Percentiles rank a stretch among this genome's conserved stretches.
Conservation (phyloP, 345 rosid species). For the Xanthoceras sorbifolium region DNA sequence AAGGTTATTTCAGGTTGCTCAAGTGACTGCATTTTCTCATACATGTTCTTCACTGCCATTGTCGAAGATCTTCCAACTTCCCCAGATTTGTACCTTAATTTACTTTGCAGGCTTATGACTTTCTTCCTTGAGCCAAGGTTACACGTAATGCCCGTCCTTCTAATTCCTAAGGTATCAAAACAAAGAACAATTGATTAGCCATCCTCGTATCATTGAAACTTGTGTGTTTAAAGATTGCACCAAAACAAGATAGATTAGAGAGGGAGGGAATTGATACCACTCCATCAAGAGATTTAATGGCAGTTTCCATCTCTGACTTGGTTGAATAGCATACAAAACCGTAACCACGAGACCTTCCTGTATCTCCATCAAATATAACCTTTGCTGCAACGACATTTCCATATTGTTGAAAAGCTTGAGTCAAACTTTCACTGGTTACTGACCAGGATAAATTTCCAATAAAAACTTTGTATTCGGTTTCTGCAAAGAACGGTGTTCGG, state of each 20-base stretch:
- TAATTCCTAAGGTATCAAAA: slow-evolving; percentile 45
- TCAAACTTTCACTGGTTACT: slow-evolving; percentile 68
- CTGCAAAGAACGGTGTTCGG: slow-evolving; percentile 70
- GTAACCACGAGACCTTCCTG: slow-evolving; percentile 78
- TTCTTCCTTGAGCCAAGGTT: slow-evolving; percentile 76
- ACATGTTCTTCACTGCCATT: slow-evolving; percentile 6
- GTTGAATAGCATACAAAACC: slow-evolving; percentile 79
- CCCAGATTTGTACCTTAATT: slow-evolving; percentile 6
- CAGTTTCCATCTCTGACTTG: slow-evolving; percentile 73
- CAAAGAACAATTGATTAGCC: not conserved
- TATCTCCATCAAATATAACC: slow-evolving; percentile 86
- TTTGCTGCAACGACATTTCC: slow-evolving; percentile 85
- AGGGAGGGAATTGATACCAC: slow-evolving; percentile 37
- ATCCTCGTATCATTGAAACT: not conserved
- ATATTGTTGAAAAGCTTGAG: slow-evolving; percentile 64
- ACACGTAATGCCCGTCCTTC: slow-evolving; percentile 78
- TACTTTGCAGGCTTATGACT: slow-evolving; percentile 21
- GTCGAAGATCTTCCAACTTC: not conserved
- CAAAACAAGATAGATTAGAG: not conserved
- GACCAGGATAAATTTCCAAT: slow-evolving; percentile 92
- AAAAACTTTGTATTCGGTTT: slow-evolving; percentile 79
- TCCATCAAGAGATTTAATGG: slow-evolving; percentile 68
- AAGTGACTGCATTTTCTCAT: not conserved
- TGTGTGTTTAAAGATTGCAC: not conserved
- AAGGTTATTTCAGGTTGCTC: not conserved